Percentiles rank a stretch among this genome's conserved stretches.
phyloP scores from a whole-genome alignment of 2,329 filamentous ascomycete genomes.

The Sordariomycetes sp. region DNA sequence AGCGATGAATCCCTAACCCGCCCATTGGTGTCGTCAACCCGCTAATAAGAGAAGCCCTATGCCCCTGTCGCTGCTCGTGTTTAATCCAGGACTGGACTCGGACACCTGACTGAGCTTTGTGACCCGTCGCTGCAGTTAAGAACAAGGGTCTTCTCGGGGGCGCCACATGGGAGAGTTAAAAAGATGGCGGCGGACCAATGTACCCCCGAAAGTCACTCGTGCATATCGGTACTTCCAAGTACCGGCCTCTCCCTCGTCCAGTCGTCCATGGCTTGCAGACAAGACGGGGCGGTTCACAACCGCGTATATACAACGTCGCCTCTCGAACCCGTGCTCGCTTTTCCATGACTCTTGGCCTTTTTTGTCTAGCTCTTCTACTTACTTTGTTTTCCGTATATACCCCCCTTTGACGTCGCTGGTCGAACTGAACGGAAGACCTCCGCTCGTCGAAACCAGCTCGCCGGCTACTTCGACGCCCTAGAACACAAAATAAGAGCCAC shows the following conservation, averaged over 20 bases:
- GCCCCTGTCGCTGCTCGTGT: neutral
- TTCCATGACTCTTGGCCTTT: neutral
- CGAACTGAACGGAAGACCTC: neutral
- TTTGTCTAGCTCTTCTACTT: neutral
- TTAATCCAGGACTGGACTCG: neutral
- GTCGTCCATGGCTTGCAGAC: neutral
- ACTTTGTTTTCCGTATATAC: neutral
- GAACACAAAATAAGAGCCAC: neutral
- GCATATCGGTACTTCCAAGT: slow-evolving; percentile 2
- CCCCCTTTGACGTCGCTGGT: neutral
- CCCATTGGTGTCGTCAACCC: no score
- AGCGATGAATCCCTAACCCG: no score
- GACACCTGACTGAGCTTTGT: slow-evolving; percentile 1
- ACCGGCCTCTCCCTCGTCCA: neutral
- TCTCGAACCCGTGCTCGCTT: neutral
- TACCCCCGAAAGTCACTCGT: slow-evolving; percentile 2
- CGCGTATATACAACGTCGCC: slow-evolving; percentile 5
- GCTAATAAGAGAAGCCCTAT: neutral
- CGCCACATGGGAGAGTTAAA: neutral
- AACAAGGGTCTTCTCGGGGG: slow-evolving; percentile 1
- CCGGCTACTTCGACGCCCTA: neutral
- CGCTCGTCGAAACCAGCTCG: neutral
- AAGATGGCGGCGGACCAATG: neutral
- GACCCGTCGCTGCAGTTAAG: slow-evolving; percentile 1
- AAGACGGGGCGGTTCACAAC: neutral